These are phyloP conservation scores for Wickerhamomyces bisporus DNA, from an alignment of 805 yeast genomes.

Conservation along the genomic window DNA sequence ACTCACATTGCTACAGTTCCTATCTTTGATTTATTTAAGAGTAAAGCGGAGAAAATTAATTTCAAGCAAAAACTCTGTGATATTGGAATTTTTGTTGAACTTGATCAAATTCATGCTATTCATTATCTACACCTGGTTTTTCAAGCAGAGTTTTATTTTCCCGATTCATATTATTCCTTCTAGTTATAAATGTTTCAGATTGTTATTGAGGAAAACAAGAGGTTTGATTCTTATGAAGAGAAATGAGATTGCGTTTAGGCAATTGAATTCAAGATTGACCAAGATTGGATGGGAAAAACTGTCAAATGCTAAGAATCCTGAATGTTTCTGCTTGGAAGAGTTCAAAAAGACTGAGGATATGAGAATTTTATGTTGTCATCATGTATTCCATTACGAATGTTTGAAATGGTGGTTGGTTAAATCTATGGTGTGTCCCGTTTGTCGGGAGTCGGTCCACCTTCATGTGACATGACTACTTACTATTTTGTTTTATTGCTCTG, in stretches of 20 bases:
- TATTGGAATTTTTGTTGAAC: conserved; percentile 10
- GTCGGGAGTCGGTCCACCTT: conserved; percentile 10
- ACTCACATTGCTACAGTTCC: conserved; percentile 10
- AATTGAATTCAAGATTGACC: conserved; percentile 1
- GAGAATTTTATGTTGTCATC: conserved; percentile 12
- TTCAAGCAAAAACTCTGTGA: background rate
- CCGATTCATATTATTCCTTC: conserved; percentile 15
- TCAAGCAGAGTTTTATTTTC: conserved; percentile 10
- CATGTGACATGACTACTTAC: background rate
- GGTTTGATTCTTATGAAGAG: conserved; percentile 10
- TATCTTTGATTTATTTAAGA: conserved; percentile 1
- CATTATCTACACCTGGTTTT: conserved; percentile 12
- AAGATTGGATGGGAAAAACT: background rate
- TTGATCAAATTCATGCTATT: conserved; percentile 10
- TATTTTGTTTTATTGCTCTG: background rate
- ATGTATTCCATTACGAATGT: conserved; percentile 20
- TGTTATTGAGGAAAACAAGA: conserved; percentile 15
- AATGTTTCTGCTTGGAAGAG: conserved; percentile 18
- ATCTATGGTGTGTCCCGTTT: conserved; percentile 19
- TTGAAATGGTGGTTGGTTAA: conserved; percentile 21
- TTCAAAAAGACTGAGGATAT: conserved; percentile 5
- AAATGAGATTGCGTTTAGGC: conserved; percentile 6
- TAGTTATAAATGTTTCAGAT: conserved; percentile 17
- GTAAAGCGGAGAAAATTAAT: conserved; percentile 1
- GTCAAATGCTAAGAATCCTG: conserved; percentile 2